Conservation (phyloP, 2,329 filamentous ascomycete species). For the Fusarium veterinarium region DNA sequence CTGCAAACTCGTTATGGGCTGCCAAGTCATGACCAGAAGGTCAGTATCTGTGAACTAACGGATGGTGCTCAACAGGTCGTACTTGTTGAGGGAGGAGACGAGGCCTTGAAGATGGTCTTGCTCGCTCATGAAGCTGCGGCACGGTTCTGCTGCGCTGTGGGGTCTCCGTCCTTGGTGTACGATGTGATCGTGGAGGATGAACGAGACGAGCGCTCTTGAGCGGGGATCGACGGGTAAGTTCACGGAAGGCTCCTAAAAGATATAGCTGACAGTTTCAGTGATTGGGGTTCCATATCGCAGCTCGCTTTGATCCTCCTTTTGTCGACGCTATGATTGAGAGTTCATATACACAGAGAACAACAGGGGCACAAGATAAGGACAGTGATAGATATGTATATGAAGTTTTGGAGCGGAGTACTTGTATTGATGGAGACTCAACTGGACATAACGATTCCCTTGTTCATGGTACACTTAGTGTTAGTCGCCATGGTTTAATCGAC, state of each 20-base stretch:
- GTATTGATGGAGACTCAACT: neutral
- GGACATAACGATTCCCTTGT: neutral
- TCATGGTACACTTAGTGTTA: neutral
- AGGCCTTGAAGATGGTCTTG: neutral
- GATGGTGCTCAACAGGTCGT: neutral
- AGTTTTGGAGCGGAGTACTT: neutral
- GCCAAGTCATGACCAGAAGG: neutral
- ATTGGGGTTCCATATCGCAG: accelerated
- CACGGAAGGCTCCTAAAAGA: accelerated
- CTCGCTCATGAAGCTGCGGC: neutral
- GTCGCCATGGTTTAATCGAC: accelerated
- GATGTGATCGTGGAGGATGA: neutral
- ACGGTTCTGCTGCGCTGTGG: neutral
- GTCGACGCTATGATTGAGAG: neutral
- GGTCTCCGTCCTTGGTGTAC: neutral
- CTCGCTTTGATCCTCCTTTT: accelerated
- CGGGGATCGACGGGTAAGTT: accelerated
- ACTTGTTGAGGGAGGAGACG: neutral
- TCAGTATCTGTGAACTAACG: neutral
- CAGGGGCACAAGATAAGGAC: accelerated
- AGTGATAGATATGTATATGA: neutral
- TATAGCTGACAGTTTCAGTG: neutral
- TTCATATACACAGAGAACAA: neutral
- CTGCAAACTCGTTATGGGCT: neutral
- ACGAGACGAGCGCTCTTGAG: accelerated